phyloP scores from a whole-genome alignment of 768 basidiomycete genomes.

The Russula dissimulans region DNA sequence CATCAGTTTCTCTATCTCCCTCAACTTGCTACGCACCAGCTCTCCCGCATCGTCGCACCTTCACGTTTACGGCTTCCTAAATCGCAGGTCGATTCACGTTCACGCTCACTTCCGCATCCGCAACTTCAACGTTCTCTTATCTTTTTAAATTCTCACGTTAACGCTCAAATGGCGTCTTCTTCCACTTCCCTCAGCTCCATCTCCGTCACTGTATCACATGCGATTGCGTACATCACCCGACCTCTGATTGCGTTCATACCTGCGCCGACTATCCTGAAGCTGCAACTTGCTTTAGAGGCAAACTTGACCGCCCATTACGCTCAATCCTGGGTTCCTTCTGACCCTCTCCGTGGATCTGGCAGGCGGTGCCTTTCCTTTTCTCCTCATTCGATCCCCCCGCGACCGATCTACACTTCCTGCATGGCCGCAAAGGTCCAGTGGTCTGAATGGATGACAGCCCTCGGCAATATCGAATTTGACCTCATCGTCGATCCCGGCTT shows the following conservation, averaged over 20 bases:
- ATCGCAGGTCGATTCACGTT: constrained; percentile 28
- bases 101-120: constrained; percentile 22
- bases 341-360: constrained; percentile 60
- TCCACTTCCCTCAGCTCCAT: constrained; percentile 37
- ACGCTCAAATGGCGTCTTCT: constrained; percentile 12
- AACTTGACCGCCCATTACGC: constrained; percentile 65
- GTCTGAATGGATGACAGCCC: constrained; percentile 68
- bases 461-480: constrained; percentile 66
- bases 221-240: constrained; percentile 63
- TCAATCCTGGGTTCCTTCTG: constrained; percentile 52
- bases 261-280: constrained; percentile 53
- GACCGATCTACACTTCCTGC: constrained; percentile 63
- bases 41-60: constrained; percentile 16
- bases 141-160: constrained; percentile 1
- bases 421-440: constrained; percentile 62
- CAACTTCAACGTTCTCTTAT: constrained; percentile 16
- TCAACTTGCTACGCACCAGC: constrained; percentile 24
- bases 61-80: constrained; percentile 18
- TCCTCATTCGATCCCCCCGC: constrained; percentile 58
- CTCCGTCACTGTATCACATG: constrained; percentile 61
- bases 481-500: constrained; percentile 75
- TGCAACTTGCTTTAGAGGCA: constrained; percentile 62
- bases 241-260: constrained; percentile 50
- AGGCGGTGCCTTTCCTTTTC: constrained; percentile 70
- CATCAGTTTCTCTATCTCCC: neutral